Percentiles rank a stretch among this genome's conserved stretches.
phyloP scores from a whole-genome alignment of 129 eudicot species.

The Artemisia annua region DNA sequence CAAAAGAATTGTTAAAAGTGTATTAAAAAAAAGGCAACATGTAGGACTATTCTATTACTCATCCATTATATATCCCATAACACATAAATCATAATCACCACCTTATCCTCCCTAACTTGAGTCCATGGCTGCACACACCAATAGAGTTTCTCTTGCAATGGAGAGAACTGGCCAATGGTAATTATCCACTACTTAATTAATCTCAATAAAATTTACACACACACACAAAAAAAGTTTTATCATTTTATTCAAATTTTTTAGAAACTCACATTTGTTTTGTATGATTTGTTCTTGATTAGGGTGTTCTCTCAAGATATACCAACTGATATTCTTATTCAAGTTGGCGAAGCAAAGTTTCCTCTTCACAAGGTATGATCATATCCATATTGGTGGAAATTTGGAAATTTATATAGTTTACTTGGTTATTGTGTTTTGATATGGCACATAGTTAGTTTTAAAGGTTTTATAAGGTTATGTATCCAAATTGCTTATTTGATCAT shows the following conservation, averaged over 20 bases:
- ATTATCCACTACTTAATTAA: constrained; percentile 8
- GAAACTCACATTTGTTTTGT: neutral
- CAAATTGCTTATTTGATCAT: too few species aligned
- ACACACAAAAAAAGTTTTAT: too few species aligned
- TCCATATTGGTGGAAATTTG: neutral
- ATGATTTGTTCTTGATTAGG: constrained; percentile 44
- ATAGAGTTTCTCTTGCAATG: constrained; percentile 85
- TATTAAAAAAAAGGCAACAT: constrained; percentile 29
- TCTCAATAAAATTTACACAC: neutral
- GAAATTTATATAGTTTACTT: too few species aligned
- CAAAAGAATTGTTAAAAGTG: constrained; percentile 19
- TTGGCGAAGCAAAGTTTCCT: constrained; percentile 80
- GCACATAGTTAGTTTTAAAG: too few species aligned
- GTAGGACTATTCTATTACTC: constrained; percentile 20
- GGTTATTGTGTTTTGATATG: too few species aligned
- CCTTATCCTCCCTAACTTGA: constrained; percentile 26
- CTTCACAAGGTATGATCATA: constrained; percentile 77
- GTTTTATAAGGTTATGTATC: too few species aligned
- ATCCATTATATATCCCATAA: constrained; percentile 35
- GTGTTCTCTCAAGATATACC: constrained; percentile 93
- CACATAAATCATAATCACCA: constrained; percentile 29
- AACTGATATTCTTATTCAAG: constrained; percentile 69
- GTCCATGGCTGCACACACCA: constrained; percentile 46
- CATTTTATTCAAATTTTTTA: neutral
- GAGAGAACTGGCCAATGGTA: constrained; percentile 99